Percentiles rank a stretch among this genome's conserved stretches.
phyloP scores from a whole-genome alignment of 192 early-diverging fungal species.

The Gonapodya prolifera region DNA sequence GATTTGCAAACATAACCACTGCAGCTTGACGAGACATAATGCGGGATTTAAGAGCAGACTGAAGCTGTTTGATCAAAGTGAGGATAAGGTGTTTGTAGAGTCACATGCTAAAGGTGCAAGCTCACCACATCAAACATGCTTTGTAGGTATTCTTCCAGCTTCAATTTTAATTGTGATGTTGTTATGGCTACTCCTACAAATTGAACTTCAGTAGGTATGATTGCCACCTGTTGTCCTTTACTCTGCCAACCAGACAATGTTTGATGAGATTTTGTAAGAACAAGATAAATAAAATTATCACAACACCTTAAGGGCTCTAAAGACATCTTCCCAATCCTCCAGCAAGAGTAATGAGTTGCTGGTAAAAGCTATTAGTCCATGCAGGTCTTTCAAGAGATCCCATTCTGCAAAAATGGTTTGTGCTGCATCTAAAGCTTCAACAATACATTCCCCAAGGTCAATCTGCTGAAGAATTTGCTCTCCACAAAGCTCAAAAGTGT shows the following conservation, averaged over 20 bases:
- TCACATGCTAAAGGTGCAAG: no score
- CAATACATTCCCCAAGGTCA: neutral
- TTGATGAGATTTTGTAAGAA: neutral
- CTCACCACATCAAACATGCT: neutral
- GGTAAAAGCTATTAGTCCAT: neutral
- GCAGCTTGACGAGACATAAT: no score
- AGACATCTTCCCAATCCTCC: neutral
- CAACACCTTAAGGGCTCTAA: neutral
- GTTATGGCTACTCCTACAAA: neutral
- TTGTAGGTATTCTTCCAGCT: neutral
- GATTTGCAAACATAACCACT: no score
- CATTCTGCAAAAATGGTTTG: neutral
- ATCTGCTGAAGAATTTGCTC: neutral
- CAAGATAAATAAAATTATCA: neutral
- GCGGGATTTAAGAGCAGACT: no score
- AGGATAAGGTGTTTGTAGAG: no score
- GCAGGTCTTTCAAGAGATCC: neutral
- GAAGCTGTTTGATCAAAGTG: no score
- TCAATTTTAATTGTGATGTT: neutral
- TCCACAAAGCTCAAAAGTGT: neutral
- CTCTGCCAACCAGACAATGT: neutral
- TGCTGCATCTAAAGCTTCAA: neutral
- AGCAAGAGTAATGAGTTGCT: neutral
- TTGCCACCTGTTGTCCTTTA: neutral
- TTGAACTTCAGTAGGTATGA: neutral